phyloP scores from a whole-genome alignment of 352 stramenopile genomes.

The Thalassiosira allenii region DNA sequence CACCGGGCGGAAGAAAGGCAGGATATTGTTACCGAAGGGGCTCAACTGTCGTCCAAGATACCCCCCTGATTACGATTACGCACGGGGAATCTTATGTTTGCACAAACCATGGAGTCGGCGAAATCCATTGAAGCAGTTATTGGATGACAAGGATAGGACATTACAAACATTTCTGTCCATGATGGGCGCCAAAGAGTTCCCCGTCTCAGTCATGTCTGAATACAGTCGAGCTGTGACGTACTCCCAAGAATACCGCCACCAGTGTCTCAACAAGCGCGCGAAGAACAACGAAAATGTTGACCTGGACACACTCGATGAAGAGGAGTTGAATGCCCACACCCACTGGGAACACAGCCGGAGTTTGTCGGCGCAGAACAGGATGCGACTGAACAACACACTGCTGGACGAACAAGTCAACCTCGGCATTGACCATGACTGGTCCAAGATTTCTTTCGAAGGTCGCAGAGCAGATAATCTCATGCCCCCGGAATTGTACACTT shows the following conservation, averaged over 20 bases:
- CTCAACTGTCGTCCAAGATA: slow-evolving; percentile 27
- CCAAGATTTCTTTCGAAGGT: neutral
- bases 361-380: neutral
- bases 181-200: slow-evolving; percentile 16
- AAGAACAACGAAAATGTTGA: neutral
- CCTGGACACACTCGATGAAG: neutral
- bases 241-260: neutral
- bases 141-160: slow-evolving; percentile 15
- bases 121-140: slow-evolving; percentile 8
- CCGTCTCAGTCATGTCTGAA: slow-evolving; percentile 1
- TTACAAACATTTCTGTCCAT: slow-evolving; percentile 32
- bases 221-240: slow-evolving; percentile 27
- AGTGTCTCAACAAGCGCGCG: neutral
- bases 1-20: slow-evolving; percentile 1
- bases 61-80: slow-evolving; percentile 23
- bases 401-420: neutral
- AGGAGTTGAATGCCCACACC: neutral
- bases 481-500: neutral
- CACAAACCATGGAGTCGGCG: slow-evolving; percentile 14
- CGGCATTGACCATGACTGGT: slow-evolving; percentile 8
- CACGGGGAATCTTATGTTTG: slow-evolving; percentile 14
- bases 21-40: slow-evolving; percentile 16
- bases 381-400: neutral
- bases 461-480: neutral
- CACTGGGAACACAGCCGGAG: neutral